Evolutionary conservation across 1,284 basidiomycete genomes (phyloP), one percentile per base, ranked within the genome.

Genomic region (Macrocystidia cucumis): DNA sequence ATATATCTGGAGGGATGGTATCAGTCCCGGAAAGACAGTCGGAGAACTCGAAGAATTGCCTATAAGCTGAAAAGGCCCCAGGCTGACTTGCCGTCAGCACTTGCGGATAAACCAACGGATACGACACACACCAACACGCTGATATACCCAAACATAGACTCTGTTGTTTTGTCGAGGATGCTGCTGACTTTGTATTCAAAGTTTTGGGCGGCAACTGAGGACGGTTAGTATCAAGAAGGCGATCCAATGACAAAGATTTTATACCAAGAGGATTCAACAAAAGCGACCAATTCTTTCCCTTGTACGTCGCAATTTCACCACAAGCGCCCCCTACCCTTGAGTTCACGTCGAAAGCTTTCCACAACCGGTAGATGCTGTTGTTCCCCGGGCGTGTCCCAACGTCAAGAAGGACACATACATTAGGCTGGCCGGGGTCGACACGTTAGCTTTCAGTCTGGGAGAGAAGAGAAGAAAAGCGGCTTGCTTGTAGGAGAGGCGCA

Each of bases 261-360:
- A 23, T 54, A 86, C 89, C 87, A 5, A 93, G 66, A 0, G 91
- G 91, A 52, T 93, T 96, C 37, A 91, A 51, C 34, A 96, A 65
- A 16, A 74, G 67, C 17, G 67, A 69, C 87, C 91, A 93, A 29
- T 76, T 77, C 57, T 81, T 88, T 43, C 92, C 93, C 56, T 96
- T 97, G 62, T 91, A 91, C 1, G 75, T 81, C 0, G 90, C 83
- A 48, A 98, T 96, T 58, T 97, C 93, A 23, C 93, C 93, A 57
- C 92, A 97, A 2, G 92, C 91, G 5, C 93, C 93, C 3, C 78
- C 93, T 11, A 96, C 88, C 46, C 88, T 92, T 5, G 89, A 91
- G 56, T 92, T 91, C 25, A 90, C 63, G 52, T 97, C 92, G 51
- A 97, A 96, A 1, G 87, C 74, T 59, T 98, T 97, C 93, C 93